Conservation (phyloP, 2,329 filamentous ascomycete genomes). For the Diaporthe longicolla region DNA sequence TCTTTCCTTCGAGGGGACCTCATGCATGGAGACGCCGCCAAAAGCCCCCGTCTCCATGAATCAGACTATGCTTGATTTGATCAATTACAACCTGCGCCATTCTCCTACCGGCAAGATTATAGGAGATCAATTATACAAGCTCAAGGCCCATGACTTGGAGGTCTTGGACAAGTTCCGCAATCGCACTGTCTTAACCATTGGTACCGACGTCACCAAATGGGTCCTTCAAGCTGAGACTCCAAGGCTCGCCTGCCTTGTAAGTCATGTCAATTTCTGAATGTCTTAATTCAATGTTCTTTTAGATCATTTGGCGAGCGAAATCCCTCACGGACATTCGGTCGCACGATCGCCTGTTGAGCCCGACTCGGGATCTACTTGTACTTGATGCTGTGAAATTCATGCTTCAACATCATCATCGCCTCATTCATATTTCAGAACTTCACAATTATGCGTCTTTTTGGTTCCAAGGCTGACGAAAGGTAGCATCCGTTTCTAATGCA, state of each 20-base stretch:
- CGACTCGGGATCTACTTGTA: background rate
- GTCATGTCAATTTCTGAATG: constrained; percentile 26
- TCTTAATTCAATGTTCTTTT: background rate
- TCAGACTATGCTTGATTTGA: constrained; percentile 42
- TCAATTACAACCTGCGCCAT: constrained; percentile 44
- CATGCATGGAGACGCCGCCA: constrained; percentile 43
- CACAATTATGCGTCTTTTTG: background rate
- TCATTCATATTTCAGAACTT: too few relatives aligned
- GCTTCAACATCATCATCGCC: background rate
- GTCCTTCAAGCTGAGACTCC: constrained; percentile 55
- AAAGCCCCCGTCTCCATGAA: constrained; percentile 43
- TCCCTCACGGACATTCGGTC: too few relatives aligned
- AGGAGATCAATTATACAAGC: constrained; percentile 50
- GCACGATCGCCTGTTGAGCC: background rate
- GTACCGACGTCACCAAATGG: constrained; percentile 48
- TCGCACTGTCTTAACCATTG: constrained; percentile 59
- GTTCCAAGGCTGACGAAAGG: background rate
- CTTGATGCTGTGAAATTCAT: background rate
- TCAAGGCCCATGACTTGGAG: constrained; percentile 52
- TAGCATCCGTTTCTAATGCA: constrained; percentile 68
- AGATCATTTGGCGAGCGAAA: too few relatives aligned
- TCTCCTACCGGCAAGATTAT: constrained; percentile 36
- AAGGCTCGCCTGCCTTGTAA: constrained; percentile 57
- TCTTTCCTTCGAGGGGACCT: constrained; percentile 48
- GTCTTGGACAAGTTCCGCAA: constrained; percentile 59